phyloP scores from a whole-genome alignment of 2,329 filamentous ascomycete genomes.

The Phaeosphaeriaceae sp. region DNA sequence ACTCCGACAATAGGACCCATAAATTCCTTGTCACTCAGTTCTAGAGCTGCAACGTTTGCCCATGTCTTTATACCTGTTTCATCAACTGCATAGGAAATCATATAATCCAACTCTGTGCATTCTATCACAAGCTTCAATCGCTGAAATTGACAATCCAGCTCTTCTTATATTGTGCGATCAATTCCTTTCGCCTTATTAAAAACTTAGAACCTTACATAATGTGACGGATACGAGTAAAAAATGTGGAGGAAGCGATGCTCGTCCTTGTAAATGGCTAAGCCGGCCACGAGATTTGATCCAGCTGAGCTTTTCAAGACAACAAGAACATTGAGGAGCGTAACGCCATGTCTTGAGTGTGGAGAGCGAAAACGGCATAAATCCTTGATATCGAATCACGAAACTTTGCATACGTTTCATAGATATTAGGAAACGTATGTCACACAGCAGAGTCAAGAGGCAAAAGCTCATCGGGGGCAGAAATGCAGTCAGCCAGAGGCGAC shows the following conservation, averaged over 20 bases:
- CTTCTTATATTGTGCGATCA: background rate
- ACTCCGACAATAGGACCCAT: conserved; percentile 21
- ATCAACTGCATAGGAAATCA: conserved; percentile 1
- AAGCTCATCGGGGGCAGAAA: too few species aligned
- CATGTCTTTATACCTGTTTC: background rate
- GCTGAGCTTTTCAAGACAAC: too few species aligned
- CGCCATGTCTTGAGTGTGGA: too few species aligned
- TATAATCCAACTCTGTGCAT: conserved; percentile 14
- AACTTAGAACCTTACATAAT: conserved; percentile 5
- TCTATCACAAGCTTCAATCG: background rate
- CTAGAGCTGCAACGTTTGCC: conserved; percentile 7
- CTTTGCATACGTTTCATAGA: too few species aligned
- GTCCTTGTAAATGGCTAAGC: conserved; percentile 23
- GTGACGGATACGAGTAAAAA: background rate
- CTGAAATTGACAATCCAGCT: background rate
- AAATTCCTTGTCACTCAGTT: conserved; percentile 20
- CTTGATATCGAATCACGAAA: too few species aligned
- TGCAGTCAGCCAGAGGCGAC: too few species aligned
- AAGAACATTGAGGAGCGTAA: too few species aligned
- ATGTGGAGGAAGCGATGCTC: conserved; percentile 22
- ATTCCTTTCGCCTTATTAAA: conserved; percentile 16
- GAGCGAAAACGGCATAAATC: too few species aligned
- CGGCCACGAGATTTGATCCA: background rate
- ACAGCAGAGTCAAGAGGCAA: too few species aligned
- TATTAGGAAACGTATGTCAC: too few species aligned